Percentiles rank a stretch among this genome's conserved stretches.
Conservation (phyloP, 345 rosid genomes). For the Linum trigynum region DNA sequence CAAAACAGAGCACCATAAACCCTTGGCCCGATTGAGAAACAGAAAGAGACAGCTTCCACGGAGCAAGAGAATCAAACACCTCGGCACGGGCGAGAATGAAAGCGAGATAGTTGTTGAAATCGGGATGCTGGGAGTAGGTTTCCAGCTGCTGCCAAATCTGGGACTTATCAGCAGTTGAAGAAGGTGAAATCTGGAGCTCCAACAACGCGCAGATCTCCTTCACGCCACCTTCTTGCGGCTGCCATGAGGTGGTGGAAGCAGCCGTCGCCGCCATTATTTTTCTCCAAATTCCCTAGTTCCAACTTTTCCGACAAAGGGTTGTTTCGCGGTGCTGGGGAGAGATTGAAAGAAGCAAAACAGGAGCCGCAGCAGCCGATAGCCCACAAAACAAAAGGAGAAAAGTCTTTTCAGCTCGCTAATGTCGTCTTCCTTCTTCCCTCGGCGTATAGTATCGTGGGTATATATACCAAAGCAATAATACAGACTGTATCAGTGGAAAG, state of each 20-base stretch:
- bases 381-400: neutral
- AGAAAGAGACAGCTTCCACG: neutral
- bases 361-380: neutral
- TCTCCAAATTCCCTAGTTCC: too few relatives aligned
- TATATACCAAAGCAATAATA: neutral
- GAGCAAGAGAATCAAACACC: conserved; percentile 25
- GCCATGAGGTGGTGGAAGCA: conserved; percentile 47
- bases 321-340: neutral
- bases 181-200: conserved; percentile 83
- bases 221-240: conserved; percentile 79
- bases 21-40: neutral
- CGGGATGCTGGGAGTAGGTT: conserved; percentile 80
- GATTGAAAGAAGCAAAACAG: neutral
- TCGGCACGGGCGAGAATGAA: conserved; percentile 80
- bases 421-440: neutral
- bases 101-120: conserved; percentile 92
- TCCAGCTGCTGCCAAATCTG: conserved; percentile 94
- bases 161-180: conserved; percentile 74
- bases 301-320: too few relatives aligned
- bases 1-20: neutral
- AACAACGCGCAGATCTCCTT: conserved; percentile 72
- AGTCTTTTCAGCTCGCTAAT: neutral
- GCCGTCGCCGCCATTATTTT: conserved; percentile 18
- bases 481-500: neutral
- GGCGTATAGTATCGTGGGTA: neutral